phyloP scores from a whole-genome alignment of 192 early-diverging fungal species.

The Coemansia sp. region DNA sequence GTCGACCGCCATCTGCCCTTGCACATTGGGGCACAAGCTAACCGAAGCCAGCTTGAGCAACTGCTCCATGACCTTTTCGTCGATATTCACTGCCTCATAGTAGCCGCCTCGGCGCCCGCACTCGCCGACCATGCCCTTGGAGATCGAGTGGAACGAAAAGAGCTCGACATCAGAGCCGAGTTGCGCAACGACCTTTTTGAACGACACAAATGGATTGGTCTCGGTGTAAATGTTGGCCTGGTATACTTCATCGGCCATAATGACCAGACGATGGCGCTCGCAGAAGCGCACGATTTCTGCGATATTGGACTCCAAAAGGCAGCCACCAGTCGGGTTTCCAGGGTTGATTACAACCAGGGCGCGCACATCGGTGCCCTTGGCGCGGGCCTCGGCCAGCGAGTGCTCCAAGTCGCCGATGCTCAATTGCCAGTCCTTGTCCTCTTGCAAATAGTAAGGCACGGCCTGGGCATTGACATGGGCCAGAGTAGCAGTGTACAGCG shows the following conservation, averaged over 20 bases:
- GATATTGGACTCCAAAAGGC: conserved; percentile 82
- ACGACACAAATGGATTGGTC: conserved; percentile 89
- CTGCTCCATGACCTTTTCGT: conserved; percentile 73
- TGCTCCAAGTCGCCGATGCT: conserved; percentile 66
- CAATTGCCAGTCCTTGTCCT: conserved; percentile 83
- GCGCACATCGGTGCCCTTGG: conserved; percentile 81
- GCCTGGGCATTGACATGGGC: conserved; percentile 81
- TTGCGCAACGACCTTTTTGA: conserved; percentile 90
- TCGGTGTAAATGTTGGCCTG: conserved; percentile 92
- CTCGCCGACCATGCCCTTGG: conserved; percentile 98
- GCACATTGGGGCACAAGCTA: conserved; percentile 91
- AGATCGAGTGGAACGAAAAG: conserved; percentile 95
- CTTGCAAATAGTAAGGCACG: conserved; percentile 93
- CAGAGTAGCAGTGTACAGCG: conserved; percentile 94
- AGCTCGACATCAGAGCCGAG: conserved; percentile 83
- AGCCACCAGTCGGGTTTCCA: conserved; percentile 97
- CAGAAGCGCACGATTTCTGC: conserved; percentile 89
- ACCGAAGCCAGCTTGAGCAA: conserved; percentile 95
- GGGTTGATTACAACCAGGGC: conserved; percentile 98
- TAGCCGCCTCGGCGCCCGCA: conserved; percentile 98
- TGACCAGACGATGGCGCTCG: conserved; percentile 75
- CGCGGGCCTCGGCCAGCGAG: conserved; percentile 66
- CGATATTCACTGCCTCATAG: conserved; percentile 91
- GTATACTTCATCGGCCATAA: conserved; percentile 98
- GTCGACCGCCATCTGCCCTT: conserved; percentile 94